Conservation (phyloP, 2,329 filamentous ascomycete species). For the Botrytis galanthina region DNA sequence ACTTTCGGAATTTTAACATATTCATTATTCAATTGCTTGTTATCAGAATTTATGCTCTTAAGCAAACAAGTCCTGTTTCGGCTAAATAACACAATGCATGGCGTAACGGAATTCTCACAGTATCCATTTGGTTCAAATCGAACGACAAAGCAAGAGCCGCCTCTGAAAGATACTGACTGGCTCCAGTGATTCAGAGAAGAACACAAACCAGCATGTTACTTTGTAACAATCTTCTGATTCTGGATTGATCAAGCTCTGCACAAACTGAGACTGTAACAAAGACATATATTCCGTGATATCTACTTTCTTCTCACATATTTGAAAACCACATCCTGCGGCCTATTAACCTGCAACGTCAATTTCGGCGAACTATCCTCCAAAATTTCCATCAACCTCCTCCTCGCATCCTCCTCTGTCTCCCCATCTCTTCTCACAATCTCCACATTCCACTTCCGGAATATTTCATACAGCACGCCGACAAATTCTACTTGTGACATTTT, state of each 20-base stretch:
- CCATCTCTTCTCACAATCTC: slow-evolving; percentile 10
- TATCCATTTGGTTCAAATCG: background rate
- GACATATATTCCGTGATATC: background rate
- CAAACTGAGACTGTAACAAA: background rate
- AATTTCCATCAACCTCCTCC: slow-evolving; percentile 22
- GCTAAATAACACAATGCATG: background rate
- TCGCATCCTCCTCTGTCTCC: slow-evolving; percentile 2
- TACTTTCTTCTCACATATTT: background rate
- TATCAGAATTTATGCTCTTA: background rate
- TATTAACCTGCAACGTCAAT: slow-evolving; percentile 25
- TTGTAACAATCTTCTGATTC: background rate
- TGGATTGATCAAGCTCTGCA: background rate
- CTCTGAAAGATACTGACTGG: background rate
- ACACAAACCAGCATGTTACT: background rate
- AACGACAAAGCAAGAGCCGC: background rate
- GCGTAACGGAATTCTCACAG: too few relatives aligned
- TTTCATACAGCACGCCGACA: slow-evolving; percentile 25
- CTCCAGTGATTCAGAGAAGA: background rate
- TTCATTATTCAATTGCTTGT: background rate
- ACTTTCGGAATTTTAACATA: background rate
- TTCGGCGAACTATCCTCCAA: slow-evolving; percentile 22
- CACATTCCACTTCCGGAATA: slow-evolving; percentile 21
- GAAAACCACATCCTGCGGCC: slow-evolving; percentile 10
- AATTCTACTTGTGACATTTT: slow-evolving; percentile 40
- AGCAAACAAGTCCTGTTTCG: background rate